Conservation (phyloP, 257 asterid species). For the Echium plantagineum region DNA sequence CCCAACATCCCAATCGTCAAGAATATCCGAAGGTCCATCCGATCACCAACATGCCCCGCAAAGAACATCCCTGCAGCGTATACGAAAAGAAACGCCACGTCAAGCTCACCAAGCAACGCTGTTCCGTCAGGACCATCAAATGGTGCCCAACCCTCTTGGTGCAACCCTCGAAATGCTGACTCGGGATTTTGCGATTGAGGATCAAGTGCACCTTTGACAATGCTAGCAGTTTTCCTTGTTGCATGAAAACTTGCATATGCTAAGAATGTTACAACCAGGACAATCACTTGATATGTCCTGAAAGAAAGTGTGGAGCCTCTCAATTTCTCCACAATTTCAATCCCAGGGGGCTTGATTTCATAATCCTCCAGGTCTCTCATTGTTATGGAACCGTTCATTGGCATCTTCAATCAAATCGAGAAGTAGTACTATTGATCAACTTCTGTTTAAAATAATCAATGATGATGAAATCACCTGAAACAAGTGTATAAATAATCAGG, state of each 20-base stretch:
- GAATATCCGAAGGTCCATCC: constrained; percentile 74
- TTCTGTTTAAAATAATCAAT: constrained; percentile 7
- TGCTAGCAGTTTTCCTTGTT: constrained; percentile 85
- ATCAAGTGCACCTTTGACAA: constrained; percentile 89
- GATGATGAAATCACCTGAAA: no score
- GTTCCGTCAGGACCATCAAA: constrained; percentile 72
- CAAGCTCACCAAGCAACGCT: constrained; percentile 78
- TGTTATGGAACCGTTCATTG: constrained; percentile 41
- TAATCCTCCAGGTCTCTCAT: constrained; percentile 19
- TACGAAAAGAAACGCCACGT: constrained; percentile 79
- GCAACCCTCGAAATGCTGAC: constrained; percentile 24
- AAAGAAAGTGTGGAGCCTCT: constrained; percentile 55
- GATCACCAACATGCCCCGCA: constrained; percentile 85
- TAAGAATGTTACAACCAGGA: constrained; percentile 63
- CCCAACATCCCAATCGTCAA: constrained; percentile 87
- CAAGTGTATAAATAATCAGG: no score
- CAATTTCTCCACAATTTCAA: constrained; percentile 38
- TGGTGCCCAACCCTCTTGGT: constrained; percentile 82
- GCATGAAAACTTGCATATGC: constrained; percentile 83
- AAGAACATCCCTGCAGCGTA: constrained; percentile 87
- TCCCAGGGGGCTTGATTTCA: constrained; percentile 54
- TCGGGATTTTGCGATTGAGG: constrained; percentile 50
- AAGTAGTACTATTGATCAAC: neutral
- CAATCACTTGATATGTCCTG: constrained; percentile 71
- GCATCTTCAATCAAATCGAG: constrained; percentile 2